Evolutionary conservation across 208 protist genomes (phyloP).

Genomic region (Porcisia deanei): DNA sequence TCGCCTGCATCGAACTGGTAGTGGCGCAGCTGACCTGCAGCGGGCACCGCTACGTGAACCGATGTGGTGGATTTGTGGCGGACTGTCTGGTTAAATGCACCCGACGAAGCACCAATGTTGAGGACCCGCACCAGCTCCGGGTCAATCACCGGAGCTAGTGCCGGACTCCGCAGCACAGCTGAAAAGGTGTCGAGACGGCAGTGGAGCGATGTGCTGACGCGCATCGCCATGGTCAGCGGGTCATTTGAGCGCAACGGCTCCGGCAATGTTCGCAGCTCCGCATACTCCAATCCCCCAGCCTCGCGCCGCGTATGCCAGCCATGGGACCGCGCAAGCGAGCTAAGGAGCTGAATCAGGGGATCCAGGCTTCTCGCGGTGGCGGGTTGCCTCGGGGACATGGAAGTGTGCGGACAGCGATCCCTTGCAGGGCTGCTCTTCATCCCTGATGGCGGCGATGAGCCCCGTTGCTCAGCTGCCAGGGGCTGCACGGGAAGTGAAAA

Average conservation of each 20-base stretch:
- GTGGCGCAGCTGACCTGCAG: constrained; percentile 20
- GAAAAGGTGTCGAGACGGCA: constrained; percentile 23
- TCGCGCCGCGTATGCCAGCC: constrained; percentile 29
- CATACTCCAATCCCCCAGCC: constrained; percentile 13
- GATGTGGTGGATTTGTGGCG: neutral
- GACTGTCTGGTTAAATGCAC: neutral
- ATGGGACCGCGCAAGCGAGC: constrained; percentile 17
- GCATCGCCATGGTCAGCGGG: constrained; percentile 22
- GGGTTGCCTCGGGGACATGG: neutral
- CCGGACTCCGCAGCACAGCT: constrained; percentile 9
- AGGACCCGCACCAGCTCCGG: constrained; percentile 20
- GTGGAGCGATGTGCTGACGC: constrained; percentile 20
- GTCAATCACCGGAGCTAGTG: constrained; percentile 17
- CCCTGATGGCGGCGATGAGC: neutral
- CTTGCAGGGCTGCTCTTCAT: neutral
- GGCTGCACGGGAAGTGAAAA: neutral
- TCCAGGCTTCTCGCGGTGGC: neutral
- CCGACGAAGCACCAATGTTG: neutral
- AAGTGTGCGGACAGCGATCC: neutral
- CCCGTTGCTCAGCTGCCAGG: neutral
- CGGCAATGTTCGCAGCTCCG: constrained; percentile 26
- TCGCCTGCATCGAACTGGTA: constrained; percentile 23
- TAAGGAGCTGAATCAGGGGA: constrained; percentile 9
- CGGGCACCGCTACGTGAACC: neutral
- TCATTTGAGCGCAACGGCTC: constrained; percentile 3